Evolutionary conservation across 139 green algal species (phyloP), one percentile per base, ranked within the genome.

Genomic region (Limnomonas spitsbergensis): DNA sequence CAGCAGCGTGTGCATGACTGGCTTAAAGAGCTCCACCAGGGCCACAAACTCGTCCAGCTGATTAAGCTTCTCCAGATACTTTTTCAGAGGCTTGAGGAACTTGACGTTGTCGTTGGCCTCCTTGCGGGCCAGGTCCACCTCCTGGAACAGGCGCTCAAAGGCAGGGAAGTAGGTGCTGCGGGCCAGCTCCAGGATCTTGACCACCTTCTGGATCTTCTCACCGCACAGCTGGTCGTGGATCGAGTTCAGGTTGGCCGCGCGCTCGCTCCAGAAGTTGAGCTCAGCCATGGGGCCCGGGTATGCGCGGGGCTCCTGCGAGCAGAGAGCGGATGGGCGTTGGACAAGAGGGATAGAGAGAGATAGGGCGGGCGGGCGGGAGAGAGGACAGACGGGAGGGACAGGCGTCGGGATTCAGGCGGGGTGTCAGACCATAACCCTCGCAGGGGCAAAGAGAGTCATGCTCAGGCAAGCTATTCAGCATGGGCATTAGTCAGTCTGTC

Each of bases 241-340:
- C 52, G 87, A 90, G 80, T 91, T 93, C 26, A 98, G 84, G 80
- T 96, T 93, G 0, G 71, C 83, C 1, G 92, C 88, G 1, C 95
- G 85, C 80, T 93, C 89, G 1, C 79, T 80, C 94, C 94, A 98
- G 81, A 96, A 97, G 76, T 94, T 91, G 34, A 98, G 77, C 88
- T 97, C 93, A 1, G 80, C 84, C 27, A 97, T 83, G 0, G 94
- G 94, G 0, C 94, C 94, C 1, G 89, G 89, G 75, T 93, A 85
- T 2, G 53, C 40, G 4, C 83, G 82, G 6, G 69, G 52, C 35
- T 82, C 84, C 85, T 91, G 76, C n/a, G n/a, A n/a, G n/a, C n/a
- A n/a, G n/a, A n/a, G n/a, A n/a, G n/a, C n/a, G n/a, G n/a, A n/a
- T n/a, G n/a, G 1, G 40, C 37, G 54, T 2, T 32, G 68, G 40